Evolutionary conservation across 495 filamentous ascomycete species (phyloP).

Genomic region (Neurospora sp.): DNA sequence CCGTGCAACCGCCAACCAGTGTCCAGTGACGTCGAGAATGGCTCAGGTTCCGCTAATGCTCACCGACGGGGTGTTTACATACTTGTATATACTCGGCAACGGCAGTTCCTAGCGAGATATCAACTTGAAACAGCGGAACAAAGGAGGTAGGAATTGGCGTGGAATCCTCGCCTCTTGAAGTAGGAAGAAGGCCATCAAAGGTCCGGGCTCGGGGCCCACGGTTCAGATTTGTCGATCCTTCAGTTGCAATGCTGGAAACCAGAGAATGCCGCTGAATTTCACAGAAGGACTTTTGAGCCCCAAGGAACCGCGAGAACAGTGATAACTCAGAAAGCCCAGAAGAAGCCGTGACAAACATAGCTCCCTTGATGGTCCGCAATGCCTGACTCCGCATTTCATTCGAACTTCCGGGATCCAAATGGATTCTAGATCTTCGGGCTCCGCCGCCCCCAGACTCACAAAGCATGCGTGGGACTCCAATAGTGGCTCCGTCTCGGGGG

Average conservation of each 20-base stretch:
- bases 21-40: neutral
- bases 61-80: neutral
- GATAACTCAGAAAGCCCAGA: neutral
- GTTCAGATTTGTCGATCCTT: no score
- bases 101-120: neutral
- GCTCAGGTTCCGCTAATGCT: neutral
- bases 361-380: neutral
- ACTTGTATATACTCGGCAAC: neutral
- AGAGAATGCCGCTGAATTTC: neutral
- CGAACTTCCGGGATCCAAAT: neutral
- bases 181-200: neutral
- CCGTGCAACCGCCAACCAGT: neutral
- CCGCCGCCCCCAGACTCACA: neutral
- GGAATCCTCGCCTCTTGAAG: neutral
- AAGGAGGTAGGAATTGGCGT: neutral
- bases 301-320: neutral
- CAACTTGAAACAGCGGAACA: neutral
- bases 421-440: neutral
- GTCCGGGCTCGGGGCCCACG: no score
- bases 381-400: neutral
- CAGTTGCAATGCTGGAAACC: neutral
- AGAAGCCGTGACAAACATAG: neutral
- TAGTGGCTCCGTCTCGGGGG: neutral
- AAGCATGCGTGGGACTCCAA: no score
- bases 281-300: neutral